These are phyloP conservation scores for Mycena rosella DNA, from an alignment of 768 basidiomycete genomes.

Conservation along the genomic window DNA sequence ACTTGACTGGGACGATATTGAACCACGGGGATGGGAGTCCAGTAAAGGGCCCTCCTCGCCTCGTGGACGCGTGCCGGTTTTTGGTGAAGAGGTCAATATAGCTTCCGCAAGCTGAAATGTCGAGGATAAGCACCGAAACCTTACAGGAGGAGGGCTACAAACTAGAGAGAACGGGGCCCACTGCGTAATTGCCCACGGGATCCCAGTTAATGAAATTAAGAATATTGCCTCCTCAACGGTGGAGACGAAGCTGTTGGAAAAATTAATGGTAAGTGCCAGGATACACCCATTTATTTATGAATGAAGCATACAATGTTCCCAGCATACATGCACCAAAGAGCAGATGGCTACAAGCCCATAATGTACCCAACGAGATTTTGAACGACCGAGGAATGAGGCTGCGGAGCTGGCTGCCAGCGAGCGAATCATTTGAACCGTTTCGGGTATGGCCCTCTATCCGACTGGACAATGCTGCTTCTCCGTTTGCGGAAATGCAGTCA, in stretches of 20 bases:
- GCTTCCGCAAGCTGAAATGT: slow-evolving; percentile 79
- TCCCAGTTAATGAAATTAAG: slow-evolving; percentile 83
- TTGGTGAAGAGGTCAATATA: slow-evolving; percentile 73
- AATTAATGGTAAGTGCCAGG: not conserved
- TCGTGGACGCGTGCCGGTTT: not conserved
- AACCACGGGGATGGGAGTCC: not conserved
- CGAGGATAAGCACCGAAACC: not conserved
- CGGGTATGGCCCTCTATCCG: slow-evolving; percentile 18
- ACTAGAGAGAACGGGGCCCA: slow-evolving; percentile 96
- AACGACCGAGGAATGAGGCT: slow-evolving; percentile 50
- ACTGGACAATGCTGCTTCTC: no score
- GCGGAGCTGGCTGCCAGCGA: slow-evolving; percentile 3
- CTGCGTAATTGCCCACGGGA: slow-evolving; percentile 90
- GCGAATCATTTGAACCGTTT: not conserved
- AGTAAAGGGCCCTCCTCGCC: slow-evolving; percentile 5
- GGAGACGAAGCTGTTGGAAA: slow-evolving; percentile 69
- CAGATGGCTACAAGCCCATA: slow-evolving; percentile 86
- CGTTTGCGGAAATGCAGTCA: not conserved
- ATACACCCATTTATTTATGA: not conserved
- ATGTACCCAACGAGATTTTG: slow-evolving; percentile 70
- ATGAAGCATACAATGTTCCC: slow-evolving; percentile 79
- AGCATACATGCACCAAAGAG: slow-evolving; percentile 85
- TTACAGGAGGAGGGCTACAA: slow-evolving; percentile 38
- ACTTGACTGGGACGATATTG: not conserved
- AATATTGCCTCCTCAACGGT: slow-evolving; percentile 78